Conservation (phyloP, 164 flowering plant genomes). For the Annona cherimola region DNA sequence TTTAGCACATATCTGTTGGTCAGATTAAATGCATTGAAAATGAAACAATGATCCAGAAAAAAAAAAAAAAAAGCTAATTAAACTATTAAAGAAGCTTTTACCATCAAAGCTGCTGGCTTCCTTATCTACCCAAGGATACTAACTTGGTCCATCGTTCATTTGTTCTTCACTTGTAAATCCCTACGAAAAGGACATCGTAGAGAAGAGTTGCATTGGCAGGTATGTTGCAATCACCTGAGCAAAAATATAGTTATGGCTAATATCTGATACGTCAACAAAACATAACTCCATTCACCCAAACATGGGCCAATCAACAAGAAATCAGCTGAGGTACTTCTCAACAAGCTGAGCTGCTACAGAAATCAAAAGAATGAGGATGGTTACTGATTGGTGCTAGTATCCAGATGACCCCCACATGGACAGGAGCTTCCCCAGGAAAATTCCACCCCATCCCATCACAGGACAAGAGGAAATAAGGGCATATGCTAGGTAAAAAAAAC, state of each 20-base stretch:
- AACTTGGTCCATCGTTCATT: conserved; percentile 4
- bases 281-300: not conserved
- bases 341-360: not conserved
- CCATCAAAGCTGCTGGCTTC: not conserved
- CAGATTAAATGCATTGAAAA: not conserved
- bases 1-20: not conserved
- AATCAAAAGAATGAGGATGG: not conserved
- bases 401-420: not conserved
- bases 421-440: not conserved
- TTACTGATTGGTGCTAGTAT: not conserved
- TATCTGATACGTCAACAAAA: not conserved
- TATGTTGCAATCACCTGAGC: conserved; percentile 83
- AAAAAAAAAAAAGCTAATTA: not conserved
- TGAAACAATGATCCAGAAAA: not conserved
- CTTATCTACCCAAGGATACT: not conserved
- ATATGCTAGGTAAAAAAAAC: too few species aligned
- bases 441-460: not conserved
- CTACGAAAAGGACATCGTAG: conserved; percentile 72
- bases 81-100: not conserved
- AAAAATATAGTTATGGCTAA: not conserved
- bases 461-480: too few species aligned
- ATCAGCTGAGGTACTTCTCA: not conserved
- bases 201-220: conserved; percentile 89
- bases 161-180: conserved; percentile 57
- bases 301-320: not conserved